Conservation (phyloP, 164 flowering plant genomes). For the Paratinospora sagittata region DNA sequence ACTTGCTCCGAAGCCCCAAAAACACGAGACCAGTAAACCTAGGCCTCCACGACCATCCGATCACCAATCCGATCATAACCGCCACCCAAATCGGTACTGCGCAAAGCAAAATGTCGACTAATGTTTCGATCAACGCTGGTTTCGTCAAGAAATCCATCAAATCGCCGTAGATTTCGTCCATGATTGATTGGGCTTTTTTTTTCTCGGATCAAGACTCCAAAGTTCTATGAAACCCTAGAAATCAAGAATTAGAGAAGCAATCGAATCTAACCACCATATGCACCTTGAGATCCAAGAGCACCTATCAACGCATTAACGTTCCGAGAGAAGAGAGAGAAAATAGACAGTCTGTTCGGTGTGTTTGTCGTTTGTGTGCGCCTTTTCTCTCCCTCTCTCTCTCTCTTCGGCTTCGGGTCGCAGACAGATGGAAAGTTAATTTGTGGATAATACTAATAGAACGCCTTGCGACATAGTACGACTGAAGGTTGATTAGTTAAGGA, state of each 20-base stretch:
- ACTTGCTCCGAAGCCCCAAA: constrained; percentile 60
- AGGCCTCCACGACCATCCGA: constrained; percentile 99
- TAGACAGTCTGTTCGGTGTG: background rate
- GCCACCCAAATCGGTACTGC: constrained; percentile 98
- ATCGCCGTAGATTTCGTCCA: constrained; percentile 32
- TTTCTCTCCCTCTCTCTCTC: background rate
- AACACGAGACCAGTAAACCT: constrained; percentile 74
- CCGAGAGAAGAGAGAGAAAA: background rate
- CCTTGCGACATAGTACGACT: no score
- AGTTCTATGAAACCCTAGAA: constrained; percentile 1
- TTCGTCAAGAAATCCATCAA: constrained; percentile 42
- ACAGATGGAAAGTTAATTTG: no score
- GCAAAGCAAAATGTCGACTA: constrained; percentile 90
- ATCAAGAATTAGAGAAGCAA: background rate
- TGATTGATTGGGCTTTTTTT: background rate
- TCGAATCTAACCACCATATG: background rate
- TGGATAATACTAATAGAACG: no score
- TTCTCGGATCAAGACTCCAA: background rate
- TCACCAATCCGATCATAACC: constrained; percentile 80
- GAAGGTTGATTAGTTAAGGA: no score
- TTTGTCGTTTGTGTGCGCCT: no score
- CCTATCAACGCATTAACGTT: background rate
- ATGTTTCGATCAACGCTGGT: constrained; percentile 60
- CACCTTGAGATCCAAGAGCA: background rate
- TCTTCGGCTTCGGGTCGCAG: no score